Evolutionary conservation across 768 basidiomycete genomes (phyloP).

Genomic region (Lactarius evosmus): DNA sequence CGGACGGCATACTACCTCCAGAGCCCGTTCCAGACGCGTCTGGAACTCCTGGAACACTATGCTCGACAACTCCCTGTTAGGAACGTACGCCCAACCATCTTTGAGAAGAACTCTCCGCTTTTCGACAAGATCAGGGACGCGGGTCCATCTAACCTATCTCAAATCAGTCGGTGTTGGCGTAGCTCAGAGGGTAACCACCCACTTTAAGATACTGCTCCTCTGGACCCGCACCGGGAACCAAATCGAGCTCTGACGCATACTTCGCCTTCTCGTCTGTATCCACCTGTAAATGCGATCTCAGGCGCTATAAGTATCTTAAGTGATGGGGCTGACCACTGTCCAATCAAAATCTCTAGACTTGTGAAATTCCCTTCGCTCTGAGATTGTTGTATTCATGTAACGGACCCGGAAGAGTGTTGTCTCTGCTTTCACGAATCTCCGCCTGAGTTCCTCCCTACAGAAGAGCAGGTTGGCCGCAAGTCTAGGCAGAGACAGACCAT

Average conservation of each 20-base stretch:
- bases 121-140: constrained; percentile 89
- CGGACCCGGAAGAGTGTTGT: constrained; percentile 77
- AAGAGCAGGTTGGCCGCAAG: not conserved
- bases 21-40: constrained; percentile 60
- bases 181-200: constrained; percentile 7
- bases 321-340: constrained; percentile 46
- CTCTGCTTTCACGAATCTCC: constrained; percentile 89
- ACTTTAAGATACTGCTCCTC: constrained; percentile 79
- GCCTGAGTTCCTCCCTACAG: constrained; percentile 80
- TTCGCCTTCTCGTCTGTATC: constrained; percentile 50
- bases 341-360: constrained; percentile 61
- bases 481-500: constrained; percentile 28
- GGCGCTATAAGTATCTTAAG: constrained; percentile 9
- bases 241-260: constrained; percentile 48
- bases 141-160: constrained; percentile 88
- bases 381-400: constrained; percentile 58
- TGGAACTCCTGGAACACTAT: constrained; percentile 88
- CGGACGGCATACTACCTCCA: constrained; percentile 53
- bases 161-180: not conserved
- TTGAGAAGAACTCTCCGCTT: constrained; percentile 73
- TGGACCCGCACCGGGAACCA: constrained; percentile 36
- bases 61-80: constrained; percentile 69
- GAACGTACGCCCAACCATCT: constrained; percentile 88
- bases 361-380: constrained; percentile 68
- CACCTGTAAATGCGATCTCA: constrained; percentile 44